phyloP scores from a whole-genome alignment of 2,329 filamentous ascomycete genomes.

The Epicoccum sorghinum region DNA sequence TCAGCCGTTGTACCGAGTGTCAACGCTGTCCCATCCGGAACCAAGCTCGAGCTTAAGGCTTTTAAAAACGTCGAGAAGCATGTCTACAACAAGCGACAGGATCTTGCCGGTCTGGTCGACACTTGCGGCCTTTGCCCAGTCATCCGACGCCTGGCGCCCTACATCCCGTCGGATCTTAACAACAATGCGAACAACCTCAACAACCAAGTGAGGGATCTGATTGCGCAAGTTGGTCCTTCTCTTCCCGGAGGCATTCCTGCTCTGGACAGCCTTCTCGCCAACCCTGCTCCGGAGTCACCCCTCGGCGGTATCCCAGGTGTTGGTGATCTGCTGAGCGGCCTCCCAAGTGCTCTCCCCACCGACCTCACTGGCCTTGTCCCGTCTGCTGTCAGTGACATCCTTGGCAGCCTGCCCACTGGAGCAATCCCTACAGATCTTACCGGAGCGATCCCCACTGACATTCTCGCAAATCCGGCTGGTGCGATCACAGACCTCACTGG shows the following conservation, averaged over 20 bases:
- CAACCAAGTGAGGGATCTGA: constrained; percentile 13
- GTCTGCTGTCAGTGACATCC: background rate
- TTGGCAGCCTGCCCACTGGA: background rate
- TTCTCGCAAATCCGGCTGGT: too few relatives aligned
- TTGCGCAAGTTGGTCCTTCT: constrained; percentile 12
- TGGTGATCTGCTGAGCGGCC: background rate
- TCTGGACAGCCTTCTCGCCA: constrained; percentile 8
- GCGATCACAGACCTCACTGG: background rate
- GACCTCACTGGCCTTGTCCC: too few relatives aligned
- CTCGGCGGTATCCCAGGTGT: background rate
- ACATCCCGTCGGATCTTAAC: constrained; percentile 16
- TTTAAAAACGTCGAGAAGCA: constrained; percentile 12
- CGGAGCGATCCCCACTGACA: background rate
- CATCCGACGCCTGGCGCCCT: constrained; percentile 13
- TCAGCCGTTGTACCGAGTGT: constrained; percentile 8
- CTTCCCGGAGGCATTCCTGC: constrained; percentile 17
- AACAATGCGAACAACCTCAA: constrained; percentile 17
- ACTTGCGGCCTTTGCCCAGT: constrained; percentile 21
- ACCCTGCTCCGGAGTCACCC: background rate
- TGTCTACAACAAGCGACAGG: constrained; percentile 19
- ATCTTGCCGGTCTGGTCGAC: constrained; percentile 6
- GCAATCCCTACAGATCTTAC: background rate
- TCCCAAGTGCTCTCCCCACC: background rate
- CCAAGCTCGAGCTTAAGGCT: constrained; percentile 12
- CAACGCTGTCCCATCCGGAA: constrained; percentile 10